These are phyloP conservation scores for Wickerhamomyces mucosus DNA, from an alignment of 805 yeast genomes.

Conservation along the genomic window DNA sequence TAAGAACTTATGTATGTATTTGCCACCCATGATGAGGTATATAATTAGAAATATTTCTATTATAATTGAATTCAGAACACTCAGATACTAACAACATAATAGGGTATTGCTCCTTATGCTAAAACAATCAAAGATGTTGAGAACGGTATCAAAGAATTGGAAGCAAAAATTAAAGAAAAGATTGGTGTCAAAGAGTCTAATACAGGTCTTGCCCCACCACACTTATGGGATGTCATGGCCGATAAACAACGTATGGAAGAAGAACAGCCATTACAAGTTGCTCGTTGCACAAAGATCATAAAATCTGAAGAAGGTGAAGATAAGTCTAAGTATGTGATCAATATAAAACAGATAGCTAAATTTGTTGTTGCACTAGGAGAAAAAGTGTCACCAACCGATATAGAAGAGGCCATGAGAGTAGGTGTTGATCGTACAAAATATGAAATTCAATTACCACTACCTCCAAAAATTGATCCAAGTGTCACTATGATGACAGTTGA, in stretches of 20 bases:
- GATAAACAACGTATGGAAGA: constrained; percentile 88
- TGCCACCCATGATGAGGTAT: constrained; percentile 1
- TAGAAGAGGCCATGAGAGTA: constrained; percentile 98
- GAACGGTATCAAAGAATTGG: constrained; percentile 77
- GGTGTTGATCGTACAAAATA: constrained; percentile 98
- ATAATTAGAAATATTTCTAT: constrained; percentile 1
- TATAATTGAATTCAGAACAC: no score
- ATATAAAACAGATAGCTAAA: constrained; percentile 96
- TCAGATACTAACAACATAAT: constrained; percentile 7
- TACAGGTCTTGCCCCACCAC: constrained; percentile 96
- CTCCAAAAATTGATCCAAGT: constrained; percentile 95
- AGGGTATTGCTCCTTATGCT: constrained; percentile 95
- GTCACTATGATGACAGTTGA: constrained; percentile 99
- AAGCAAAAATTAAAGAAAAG: constrained; percentile 83
- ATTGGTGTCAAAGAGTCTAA: constrained; percentile 93
- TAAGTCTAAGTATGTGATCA: constrained; percentile 87
- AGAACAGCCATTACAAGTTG: constrained; percentile 96
- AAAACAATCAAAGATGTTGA: constrained; percentile 71
- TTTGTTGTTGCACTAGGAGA: constrained; percentile 96
- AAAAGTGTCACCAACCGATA: constrained; percentile 95
- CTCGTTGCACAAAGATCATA: constrained; percentile 96
- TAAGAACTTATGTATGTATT: constrained; percentile 64
- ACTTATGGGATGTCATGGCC: constrained; percentile 95
- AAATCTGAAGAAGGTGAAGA: constrained; percentile 58
- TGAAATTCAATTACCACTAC: constrained; percentile 93